phyloP scores from a whole-genome alignment of 352 stramenopile species.

The Globisporangium cederbergense region DNA sequence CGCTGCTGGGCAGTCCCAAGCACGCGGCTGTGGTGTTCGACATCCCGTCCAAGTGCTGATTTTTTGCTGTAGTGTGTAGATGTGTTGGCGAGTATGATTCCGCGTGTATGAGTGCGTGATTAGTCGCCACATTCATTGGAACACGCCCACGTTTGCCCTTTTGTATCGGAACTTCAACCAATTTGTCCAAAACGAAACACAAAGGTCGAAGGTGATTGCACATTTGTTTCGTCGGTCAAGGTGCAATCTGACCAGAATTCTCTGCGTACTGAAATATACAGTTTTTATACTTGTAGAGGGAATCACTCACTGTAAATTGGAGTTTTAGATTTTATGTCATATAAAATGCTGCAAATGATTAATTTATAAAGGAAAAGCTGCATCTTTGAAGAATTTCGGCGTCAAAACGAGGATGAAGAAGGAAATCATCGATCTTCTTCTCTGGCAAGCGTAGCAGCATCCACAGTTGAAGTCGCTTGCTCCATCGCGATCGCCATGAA shows the following conservation, averaged over 20 bases:
- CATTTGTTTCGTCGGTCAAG: not conserved
- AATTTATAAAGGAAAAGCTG: not conserved
- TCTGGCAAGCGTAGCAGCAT: not conserved
- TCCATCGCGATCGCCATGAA: not conserved
- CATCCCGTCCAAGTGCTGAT: constrained; percentile 55
- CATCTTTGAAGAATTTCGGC: not conserved
- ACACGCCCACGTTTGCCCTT: not conserved
- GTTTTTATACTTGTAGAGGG: not conserved
- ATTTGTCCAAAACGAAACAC: not conserved
- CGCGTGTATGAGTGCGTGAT: not conserved
- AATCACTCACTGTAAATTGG: no score
- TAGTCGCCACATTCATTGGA: not conserved
- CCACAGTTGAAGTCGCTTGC: not conserved
- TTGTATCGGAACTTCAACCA: constrained; percentile 1
- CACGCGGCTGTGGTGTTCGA: constrained; percentile 80
- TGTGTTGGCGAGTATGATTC: no score
- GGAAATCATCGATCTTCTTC: not conserved
- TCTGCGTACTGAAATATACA: not conserved
- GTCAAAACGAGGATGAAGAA: not conserved
- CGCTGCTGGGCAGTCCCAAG: constrained; percentile 44
- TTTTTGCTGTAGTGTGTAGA: no score
- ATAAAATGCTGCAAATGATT: not conserved
- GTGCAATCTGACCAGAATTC: not conserved
- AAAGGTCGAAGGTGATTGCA: not conserved
- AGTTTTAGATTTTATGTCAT: not conserved